phyloP scores from a whole-genome alignment of 352 stramenopile genomes.

The Globisporangium solare region DNA sequence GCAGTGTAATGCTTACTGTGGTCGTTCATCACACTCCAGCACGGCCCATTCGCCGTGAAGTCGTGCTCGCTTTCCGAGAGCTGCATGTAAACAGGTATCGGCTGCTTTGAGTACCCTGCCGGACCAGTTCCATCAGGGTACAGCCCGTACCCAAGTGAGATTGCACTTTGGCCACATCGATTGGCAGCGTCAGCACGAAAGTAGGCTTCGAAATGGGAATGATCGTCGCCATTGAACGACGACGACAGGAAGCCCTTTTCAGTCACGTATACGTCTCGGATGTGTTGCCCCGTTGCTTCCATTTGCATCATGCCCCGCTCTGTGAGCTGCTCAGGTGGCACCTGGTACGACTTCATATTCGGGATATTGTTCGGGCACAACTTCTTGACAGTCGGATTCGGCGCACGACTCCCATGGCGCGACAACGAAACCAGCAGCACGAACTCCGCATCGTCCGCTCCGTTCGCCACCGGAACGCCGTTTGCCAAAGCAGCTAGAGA shows the following conservation, averaged over 20 bases:
- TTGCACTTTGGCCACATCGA: conserved; percentile 64
- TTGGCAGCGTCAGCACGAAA: conserved; percentile 68
- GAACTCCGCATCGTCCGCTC: conserved; percentile 37
- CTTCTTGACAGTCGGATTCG: conserved; percentile 55
- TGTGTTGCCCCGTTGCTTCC: conserved; percentile 49
- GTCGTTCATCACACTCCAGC: conserved; percentile 49
- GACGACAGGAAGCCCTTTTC: conserved; percentile 57
- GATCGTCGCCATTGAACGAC: conserved; percentile 59
- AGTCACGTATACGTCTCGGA: conserved; percentile 67
- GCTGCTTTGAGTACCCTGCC: conserved; percentile 49
- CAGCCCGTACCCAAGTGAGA: conserved; percentile 62
- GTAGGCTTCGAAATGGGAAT: conserved; percentile 65
- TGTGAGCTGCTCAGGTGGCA: conserved; percentile 70
- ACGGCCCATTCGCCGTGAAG: conserved; percentile 67
- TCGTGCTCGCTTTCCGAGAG: conserved; percentile 75
- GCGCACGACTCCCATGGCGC: conserved; percentile 66
- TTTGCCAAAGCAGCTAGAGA: conserved; percentile 1
- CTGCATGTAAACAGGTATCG: conserved; percentile 77
- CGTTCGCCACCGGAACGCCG: not conserved
- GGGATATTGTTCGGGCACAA: conserved; percentile 61
- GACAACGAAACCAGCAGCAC: conserved; percentile 66
- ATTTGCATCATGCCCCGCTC: conserved; percentile 72
- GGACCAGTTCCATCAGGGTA: conserved; percentile 66
- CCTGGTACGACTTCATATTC: conserved; percentile 54
- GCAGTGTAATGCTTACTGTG: conserved; percentile 45